phyloP scores from a whole-genome alignment of 495 filamentous ascomycete species.

The Amphirosellinia nigrospora region DNA sequence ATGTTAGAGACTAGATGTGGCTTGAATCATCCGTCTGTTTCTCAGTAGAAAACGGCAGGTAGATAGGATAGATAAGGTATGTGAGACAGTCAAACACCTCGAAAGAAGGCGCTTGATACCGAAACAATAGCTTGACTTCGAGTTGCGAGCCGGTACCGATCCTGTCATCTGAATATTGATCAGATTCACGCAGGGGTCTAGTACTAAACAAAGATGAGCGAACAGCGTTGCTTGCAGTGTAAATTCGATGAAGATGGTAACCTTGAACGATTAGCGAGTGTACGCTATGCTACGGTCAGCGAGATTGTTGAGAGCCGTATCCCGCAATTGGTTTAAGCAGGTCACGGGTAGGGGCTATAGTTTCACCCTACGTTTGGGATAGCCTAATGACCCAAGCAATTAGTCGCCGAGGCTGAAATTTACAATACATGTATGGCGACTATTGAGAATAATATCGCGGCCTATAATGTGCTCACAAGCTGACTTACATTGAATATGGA shows the following conservation, averaged over 20 bases:
- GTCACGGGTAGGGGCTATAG: slow-evolving; percentile 13
- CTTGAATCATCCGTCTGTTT: neutral
- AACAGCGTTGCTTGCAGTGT: slow-evolving; percentile 3
- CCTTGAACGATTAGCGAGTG: neutral
- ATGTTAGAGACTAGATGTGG: neutral
- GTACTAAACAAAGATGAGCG: neutral
- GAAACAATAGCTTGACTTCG: slow-evolving; percentile 14
- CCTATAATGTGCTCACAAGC: neutral
- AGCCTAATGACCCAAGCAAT: neutral
- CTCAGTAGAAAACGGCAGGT: slow-evolving; percentile 11
- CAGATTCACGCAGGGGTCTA: slow-evolving; percentile 19
- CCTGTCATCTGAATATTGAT: slow-evolving; percentile 17
- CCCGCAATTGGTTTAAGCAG: slow-evolving; percentile 1
- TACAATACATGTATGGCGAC: neutral
- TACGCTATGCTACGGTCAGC: neutral
- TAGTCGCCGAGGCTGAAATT: neutral
- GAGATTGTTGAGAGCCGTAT: neutral
- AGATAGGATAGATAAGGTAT: neutral
- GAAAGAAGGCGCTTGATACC: slow-evolving; percentile 1
- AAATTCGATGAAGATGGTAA: neutral
- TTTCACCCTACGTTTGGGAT: slow-evolving; percentile 21
- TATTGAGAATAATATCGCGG: neutral
- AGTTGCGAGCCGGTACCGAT: neutral
- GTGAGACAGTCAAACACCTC: neutral
- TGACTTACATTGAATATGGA: neutral